A percentile compares a stretch with the other conserved stretches of the same genome.
Conservation (phyloP, 2,329 filamentous ascomycete species). For the Neopestalotiopsis rosae region DNA sequence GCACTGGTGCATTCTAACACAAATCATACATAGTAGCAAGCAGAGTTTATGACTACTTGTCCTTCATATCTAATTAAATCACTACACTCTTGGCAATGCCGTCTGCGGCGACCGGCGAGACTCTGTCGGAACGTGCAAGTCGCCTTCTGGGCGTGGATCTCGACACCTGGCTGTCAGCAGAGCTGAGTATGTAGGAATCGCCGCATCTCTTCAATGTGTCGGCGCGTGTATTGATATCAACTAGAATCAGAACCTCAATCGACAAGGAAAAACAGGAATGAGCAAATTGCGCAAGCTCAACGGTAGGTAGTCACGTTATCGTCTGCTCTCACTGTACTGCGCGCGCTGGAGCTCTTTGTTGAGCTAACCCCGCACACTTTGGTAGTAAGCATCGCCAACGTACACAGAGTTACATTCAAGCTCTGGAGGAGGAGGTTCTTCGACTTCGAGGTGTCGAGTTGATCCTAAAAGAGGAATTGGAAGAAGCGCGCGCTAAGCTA, state of each 20-base stretch:
- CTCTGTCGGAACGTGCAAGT: slow-evolving; percentile 1
- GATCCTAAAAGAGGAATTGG: not conserved
- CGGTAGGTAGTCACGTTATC: not conserved
- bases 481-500: not conserved
- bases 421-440: slow-evolving; percentile 10
- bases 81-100: not conserved
- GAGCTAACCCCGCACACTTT: not conserved
- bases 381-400: slow-evolving; percentile 10
- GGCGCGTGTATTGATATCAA: not conserved
- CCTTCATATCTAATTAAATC: too few species aligned
- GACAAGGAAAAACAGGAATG: not conserved
- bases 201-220: not conserved
- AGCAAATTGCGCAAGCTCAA: slow-evolving; percentile 9
- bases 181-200: not conserved
- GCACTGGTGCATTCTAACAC: not conserved
- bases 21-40: too few species aligned
- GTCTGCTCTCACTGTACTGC: not conserved
- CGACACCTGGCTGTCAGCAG: not conserved
- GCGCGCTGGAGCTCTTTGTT: not conserved
- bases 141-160: not conserved
- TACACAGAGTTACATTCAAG: slow-evolving; percentile 12
- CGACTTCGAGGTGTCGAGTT: slow-evolving; percentile 1
- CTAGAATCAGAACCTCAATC: not conserved
- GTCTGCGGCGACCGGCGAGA: slow-evolving; percentile 3
- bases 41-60: too few species aligned